Base-by-base conservation (phyloP, 2,329 filamentous ascomycete genomes). In the Arthroderma uncinatum region DNA sequence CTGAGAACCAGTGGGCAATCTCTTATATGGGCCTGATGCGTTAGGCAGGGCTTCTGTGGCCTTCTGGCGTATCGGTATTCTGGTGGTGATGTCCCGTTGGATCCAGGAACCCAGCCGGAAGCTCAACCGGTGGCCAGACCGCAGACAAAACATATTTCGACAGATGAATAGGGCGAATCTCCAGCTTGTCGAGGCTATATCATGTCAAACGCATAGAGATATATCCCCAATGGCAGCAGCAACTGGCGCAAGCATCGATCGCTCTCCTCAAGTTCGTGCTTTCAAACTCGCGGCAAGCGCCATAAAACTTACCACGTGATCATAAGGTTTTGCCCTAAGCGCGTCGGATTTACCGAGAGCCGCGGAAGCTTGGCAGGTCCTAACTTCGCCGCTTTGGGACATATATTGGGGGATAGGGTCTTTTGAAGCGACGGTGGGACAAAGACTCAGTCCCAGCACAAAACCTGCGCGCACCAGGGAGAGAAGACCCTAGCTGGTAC, bases 21-120 rank as follows among this genome's bases (percentile, higher is more conserved):
- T 36, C n/a, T 39, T 53, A 8, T 12, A 6, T 12, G 50, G 9
- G 4, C 5, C 21, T 16, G 50, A 12, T 2, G 33, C 21, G n/a
- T 19, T 53, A 25, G 16, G 39, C 7, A 39, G 36, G 16, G 50
- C 16, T 12, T 53, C 33, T 21, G 56, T 57, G 14, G 53, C 30
- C 19, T 57, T 58, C 21, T 34, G 50, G 25, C 58, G 55, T n/a
- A 50, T 56, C 37, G 23, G 57, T 54, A 30, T 16, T n/a, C 30
- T 53, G 8, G 33, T 39, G 16, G 50, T 50, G 47, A 50, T 50
- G 25, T 50, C 47, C 5, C 23, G 12, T 16, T 16, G 28, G 12
- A 50, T 50, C 47, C 47, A n/a, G 47, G 28, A 19, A 12, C 47
- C 14, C 2, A 19, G 14, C 47, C 47, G 25, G 14, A 33, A 50